Evolutionary conservation across 495 filamentous ascomycete genomes (phyloP), one percentile per base, ranked within the genome.

Genomic region (Xylaria castorea): DNA sequence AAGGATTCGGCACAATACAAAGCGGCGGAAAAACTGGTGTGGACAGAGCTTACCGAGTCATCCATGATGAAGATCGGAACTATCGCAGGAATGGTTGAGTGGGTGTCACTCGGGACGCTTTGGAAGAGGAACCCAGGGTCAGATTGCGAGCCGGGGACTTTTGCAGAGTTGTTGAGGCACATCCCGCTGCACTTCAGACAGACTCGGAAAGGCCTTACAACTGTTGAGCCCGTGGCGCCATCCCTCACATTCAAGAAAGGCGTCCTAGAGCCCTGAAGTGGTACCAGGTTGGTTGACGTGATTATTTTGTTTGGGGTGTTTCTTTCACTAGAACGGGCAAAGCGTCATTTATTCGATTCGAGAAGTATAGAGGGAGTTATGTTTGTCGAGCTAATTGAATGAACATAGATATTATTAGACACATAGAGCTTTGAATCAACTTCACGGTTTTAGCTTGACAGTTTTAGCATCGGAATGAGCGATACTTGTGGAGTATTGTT

Each of bases 101-200:
- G 76, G 74, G 70, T 71, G 66, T 55, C 51, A 3, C 30, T 57
- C 1, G 74, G 75, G 1, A 60, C 46, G 34, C 51, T 78, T 2
- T 74, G 68, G 69, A 73, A 74, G 36, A 34, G n/a, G 38, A 73
- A 79, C 48, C 48, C 74, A 42, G 67, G 68, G 3, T 71, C 64
- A 48, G 74, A 78, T 9, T 25, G n/a, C 38, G 64, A 62, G 55
- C 51, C 69, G 5, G 77, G 76, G 1, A 79, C 76, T 5, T 79
- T 79, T 69, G 77, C 65, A 0, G 76, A 76, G 67, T 60, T 78
- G 40, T 50, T 79, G 50, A 48, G 77, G 14, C 75, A 69, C 53
- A 75, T 75, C 30, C 66, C 68, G 50, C 70, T 70, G n/a, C 57
- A 75, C 25, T 75, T 74, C 25, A 71, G 74, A 50, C 74, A 79